These are phyloP conservation scores for Kernera saxatilis DNA, from an alignment of 345 rosid genomes.

Conservation along the genomic window DNA sequence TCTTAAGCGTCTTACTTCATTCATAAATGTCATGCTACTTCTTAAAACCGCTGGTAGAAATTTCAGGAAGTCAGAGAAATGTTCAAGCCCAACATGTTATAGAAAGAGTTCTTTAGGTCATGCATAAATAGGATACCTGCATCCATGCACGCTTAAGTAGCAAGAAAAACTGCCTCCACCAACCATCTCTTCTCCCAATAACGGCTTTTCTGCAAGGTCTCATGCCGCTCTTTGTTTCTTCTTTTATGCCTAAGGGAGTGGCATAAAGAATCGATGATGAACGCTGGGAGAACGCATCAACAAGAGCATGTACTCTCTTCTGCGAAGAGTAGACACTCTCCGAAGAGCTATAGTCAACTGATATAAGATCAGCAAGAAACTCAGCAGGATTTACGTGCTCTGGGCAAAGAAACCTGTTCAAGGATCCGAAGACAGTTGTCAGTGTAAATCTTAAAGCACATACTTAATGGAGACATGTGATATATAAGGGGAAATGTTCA, in stretches of 20 bases:
- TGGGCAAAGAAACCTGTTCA: conserved; percentile 71
- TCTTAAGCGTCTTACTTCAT: background rate
- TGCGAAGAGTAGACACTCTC: conserved; percentile 70
- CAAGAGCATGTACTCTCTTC: conserved; percentile 86
- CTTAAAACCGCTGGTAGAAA: background rate
- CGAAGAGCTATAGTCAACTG: conserved; percentile 80
- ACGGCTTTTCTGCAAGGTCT: conserved; percentile 34
- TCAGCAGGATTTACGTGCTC: conserved; percentile 96
- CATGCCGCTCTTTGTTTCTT: conserved; percentile 30
- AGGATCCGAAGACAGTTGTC: conserved; percentile 11
- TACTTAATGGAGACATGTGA: background rate
- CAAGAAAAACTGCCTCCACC: conserved; percentile 90
- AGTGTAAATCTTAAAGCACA: background rate
- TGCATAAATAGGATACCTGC: conserved; percentile 50
- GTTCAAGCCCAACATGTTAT: background rate
- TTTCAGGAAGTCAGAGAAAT: background rate
- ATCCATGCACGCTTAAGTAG: conserved; percentile 92
- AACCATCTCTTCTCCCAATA: conserved; percentile 50
- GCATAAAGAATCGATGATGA: conserved; percentile 55
- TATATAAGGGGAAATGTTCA: conserved; percentile 16
- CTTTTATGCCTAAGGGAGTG: conserved; percentile 48
- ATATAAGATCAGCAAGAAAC: conserved; percentile 96
- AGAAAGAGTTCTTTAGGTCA: background rate
- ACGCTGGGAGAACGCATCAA: conserved; percentile 69
- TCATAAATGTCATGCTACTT: background rate